Percentiles rank a stretch among this genome's conserved stretches.
Evolutionary conservation across 352 stramenopile species (phyloP).

Genomic region (Pilasporangium apinafurcum): DNA sequence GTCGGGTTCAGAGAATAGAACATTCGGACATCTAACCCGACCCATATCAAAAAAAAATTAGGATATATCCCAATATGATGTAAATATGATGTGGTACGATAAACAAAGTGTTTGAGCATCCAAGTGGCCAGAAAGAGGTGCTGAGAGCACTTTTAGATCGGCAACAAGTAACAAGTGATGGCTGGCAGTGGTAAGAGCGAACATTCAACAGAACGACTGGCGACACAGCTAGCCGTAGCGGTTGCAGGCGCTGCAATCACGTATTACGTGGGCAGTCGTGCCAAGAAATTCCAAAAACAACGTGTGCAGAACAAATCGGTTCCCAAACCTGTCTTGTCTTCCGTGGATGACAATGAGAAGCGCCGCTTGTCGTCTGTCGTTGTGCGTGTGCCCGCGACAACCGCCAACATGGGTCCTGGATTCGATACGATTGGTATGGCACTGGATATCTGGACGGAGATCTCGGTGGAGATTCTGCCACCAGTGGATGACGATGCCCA

Average conservation of each 20-base stretch:
- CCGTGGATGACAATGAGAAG: conserved; percentile 34
- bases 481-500: conserved; percentile 10
- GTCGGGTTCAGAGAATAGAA: too few species aligned
- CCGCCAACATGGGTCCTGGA: conserved; percentile 97
- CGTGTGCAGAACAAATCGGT: conserved; percentile 6
- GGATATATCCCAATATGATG: too few species aligned
- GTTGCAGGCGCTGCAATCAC: conserved; percentile 44
- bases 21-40: too few species aligned
- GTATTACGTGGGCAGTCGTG: conserved; percentile 54
- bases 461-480: conserved; percentile 89
- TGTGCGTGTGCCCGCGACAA: conserved; percentile 97
- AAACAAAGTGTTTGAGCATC: conserved; percentile 8
- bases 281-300: conserved; percentile 9
- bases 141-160: too few species aligned
- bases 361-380: conserved; percentile 84
- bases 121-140: too few species aligned
- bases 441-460: conserved; percentile 98
- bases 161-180: conserved; percentile 1
- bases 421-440: conserved; percentile 98
- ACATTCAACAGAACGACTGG: conserved; percentile 14
- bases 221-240: conserved; percentile 51
- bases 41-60: too few species aligned
- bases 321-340: conserved; percentile 11
- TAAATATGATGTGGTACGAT: too few species aligned
- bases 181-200: conserved; percentile 10